Evolutionary conservation across 129 eudicot species (phyloP), one percentile per base, ranked within the genome.

Genomic region (Erigeron canadensis): DNA sequence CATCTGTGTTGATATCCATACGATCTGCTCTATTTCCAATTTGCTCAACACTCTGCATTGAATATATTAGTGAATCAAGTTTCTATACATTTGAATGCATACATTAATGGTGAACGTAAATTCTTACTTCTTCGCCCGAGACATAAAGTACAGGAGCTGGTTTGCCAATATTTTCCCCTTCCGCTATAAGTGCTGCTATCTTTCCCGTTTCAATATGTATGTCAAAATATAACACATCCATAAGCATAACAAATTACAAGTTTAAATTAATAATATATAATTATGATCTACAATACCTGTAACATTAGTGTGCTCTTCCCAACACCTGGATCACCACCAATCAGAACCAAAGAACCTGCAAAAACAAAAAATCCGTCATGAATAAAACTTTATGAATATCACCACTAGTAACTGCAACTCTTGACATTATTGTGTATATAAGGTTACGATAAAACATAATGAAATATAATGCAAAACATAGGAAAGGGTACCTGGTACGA

Each of bases 301-400:
- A 95, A 82, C 83, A 87, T 61, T 53, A 95, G 64, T 17, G 99
- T 95, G 65, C 97, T 95, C 81, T 95, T 95, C 45, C 99, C 99
- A 71, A 95, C 97, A 73, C 99, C 99, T 47, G 99, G 99, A 86
- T 95, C 99, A 75, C 97, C 99, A 64, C 99, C 96, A 70, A 95
- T 77, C 75, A 95, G 80, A 38, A 88, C 82, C 84, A 95, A 84
- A 72, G 97, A 95, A 77, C 99, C 99, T 93, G 80, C 65, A 73
- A 70, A 51, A 48, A 17, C 5, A 51, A 12, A 7, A 45, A 45
- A 34, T 34, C 11, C 8, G 28, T 45, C 38, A 40, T 10, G 39
- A 38, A 19, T 61, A 73, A 2, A 65, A 5, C 17, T 19, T n/a
- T 3, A 63, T 34, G 43, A 54, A 38, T 11, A n/a, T 16, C 16